A percentile compares a stretch with the other conserved stretches of the same genome.
Conservation (phyloP, 192 early-diverging fungal genomes). For the Backusella tuberculispora region DNA sequence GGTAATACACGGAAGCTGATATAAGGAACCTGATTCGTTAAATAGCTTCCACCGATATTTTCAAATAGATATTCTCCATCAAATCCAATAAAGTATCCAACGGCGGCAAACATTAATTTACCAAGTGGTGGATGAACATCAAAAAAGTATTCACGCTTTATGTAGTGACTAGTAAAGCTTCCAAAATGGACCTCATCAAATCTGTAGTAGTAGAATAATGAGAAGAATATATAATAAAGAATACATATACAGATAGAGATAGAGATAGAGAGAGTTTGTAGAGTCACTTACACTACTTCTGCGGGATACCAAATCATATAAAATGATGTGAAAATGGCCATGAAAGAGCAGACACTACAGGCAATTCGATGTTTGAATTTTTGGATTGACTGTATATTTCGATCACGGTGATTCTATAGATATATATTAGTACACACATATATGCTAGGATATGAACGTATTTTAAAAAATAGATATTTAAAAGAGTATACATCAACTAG, state of each 20-base stretch:
- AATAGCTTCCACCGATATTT: slow-evolving; percentile 91
- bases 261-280: not conserved
- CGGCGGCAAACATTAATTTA: slow-evolving; percentile 85
- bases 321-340: slow-evolving; percentile 66
- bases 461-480: not conserved
- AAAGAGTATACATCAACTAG: too few relatives aligned
- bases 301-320: slow-evolving; percentile 70
- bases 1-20: slow-evolving; percentile 81
- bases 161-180: slow-evolving; percentile 93
- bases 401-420: not conserved
- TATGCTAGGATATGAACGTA: not conserved
- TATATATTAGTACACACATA: not conserved
- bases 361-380: not conserved
- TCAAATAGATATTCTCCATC: slow-evolving; percentile 97
- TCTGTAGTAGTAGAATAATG: too few relatives aligned
- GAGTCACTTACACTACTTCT: slow-evolving; percentile 69
- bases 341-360: slow-evolving; percentile 36
- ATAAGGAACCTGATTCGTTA: slow-evolving; percentile 87
- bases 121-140: slow-evolving; percentile 97
- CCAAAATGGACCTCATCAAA: slow-evolving; percentile 99
- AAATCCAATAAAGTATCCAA: slow-evolving; percentile 84
- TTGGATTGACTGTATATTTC: too few relatives aligned
- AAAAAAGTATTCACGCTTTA: slow-evolving; percentile 89
- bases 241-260: not conserved
- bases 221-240: not conserved